A percentile compares a stretch with the other conserved stretches of the same genome.
Conservation (phyloP, 192 early-diverging fungal genomes). For the Backusella sp. region DNA sequence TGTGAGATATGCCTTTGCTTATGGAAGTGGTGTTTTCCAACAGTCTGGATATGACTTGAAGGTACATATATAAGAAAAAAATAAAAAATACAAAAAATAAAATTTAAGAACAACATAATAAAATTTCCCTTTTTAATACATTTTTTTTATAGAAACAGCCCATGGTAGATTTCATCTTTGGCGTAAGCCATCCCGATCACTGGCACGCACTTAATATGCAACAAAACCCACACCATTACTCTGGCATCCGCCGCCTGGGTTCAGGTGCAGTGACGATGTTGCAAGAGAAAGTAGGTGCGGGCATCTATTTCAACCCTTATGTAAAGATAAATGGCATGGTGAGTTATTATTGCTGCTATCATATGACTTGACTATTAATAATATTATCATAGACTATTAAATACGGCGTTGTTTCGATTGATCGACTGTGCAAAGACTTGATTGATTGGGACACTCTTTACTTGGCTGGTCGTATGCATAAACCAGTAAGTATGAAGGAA, state of each 20-base stretch:
- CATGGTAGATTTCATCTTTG: constrained; percentile 96
- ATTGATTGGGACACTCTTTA: constrained; percentile 96
- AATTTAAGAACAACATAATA: constrained; percentile 8
- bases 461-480: constrained; percentile 95
- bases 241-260: constrained; percentile 73
- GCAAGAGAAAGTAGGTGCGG: constrained; percentile 86
- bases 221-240: constrained; percentile 93
- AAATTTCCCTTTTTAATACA: constrained; percentile 24
- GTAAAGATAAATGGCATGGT: constrained; percentile 85
- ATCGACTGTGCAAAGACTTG: constrained; percentile 82
- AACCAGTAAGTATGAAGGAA: constrained; percentile 65
- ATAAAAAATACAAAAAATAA: neutral
- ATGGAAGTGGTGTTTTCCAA: constrained; percentile 92
- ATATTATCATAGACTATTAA: constrained; percentile 65
- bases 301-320: constrained; percentile 96
- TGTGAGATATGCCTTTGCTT: constrained; percentile 86
- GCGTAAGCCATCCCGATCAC: constrained; percentile 90
- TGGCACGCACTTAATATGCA: constrained; percentile 97
- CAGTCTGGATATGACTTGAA: constrained; percentile 78
- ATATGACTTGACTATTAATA: neutral
- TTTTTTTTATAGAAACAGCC: constrained; percentile 53
- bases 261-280: constrained; percentile 67
- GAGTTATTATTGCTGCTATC: constrained; percentile 24
- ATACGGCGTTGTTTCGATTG: constrained; percentile 96
- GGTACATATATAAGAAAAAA: constrained; percentile 34